Base-by-base conservation (phyloP, 495 filamentous ascomycete species). In the Aspergillus diversus region DNA sequence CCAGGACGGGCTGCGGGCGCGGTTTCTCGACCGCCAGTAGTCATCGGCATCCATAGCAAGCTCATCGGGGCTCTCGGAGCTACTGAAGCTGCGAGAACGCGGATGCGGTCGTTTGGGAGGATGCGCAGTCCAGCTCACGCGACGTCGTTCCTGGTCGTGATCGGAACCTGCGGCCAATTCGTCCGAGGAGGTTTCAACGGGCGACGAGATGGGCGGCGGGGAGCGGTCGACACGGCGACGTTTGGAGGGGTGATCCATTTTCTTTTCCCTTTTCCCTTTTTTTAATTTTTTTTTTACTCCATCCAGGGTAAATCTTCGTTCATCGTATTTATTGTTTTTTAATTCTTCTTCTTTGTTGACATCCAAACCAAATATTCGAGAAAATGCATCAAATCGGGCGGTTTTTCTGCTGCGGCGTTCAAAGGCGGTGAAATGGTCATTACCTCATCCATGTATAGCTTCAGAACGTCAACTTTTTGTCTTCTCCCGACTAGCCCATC, bases 201-300 rank as follows among this genome's bases (percentile, higher is more conserved):
- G 79, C 0, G 78, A 73, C 47, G 68, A 67, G 59, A 68, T 66
- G 15, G 69, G 59, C 65, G 56, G 55, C 32, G 56, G 65, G 43
- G 72, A 73, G 16, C 63, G 57, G 47, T 81, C 74, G 21, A 87
- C 74, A 63, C 84, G 82, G 51, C 87, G 84, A 37, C 85, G 80
- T 68, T 86, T 87, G 16, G 83, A 73, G 6, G 82, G 81, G 13
- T 80, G 78, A 58, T 74, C 72, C 77, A 80, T 80, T 55, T 31
- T 50, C 39, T 15, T 32, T 37, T n/a, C 47, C 39, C n/a, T n/a
- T 43, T 9, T 43, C 3, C 8, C 21, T 34, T 33, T 39, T n/a
- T 21, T 35, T 37, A 12, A n/a, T n/a, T n/a, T 15, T 31, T 43
- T 31, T 13, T 15, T 13, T 5, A 42, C 8, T 32, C 13, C 37